Conservation (phyloP, 495 filamentous ascomycete species). For the Podospora sp. region DNA sequence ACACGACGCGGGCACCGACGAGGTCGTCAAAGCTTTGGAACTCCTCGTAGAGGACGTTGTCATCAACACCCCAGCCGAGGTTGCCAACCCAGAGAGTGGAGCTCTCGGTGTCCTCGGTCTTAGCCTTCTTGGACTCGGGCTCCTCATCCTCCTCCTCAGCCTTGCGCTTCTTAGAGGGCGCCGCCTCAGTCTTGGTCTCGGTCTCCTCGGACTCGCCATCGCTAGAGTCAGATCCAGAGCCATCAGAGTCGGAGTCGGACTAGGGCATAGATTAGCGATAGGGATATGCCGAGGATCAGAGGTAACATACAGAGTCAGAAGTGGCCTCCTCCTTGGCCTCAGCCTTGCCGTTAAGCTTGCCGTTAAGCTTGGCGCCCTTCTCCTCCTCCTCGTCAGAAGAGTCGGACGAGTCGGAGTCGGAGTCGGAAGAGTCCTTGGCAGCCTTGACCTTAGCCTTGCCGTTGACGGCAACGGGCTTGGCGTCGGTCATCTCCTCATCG, state of each 20-base stretch:
- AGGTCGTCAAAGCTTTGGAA: constrained; percentile 85
- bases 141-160: constrained; percentile 62
- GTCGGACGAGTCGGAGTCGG: constrained; percentile 34
- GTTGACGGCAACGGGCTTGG: constrained; percentile 44
- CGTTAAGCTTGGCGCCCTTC: constrained; percentile 41
- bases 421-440: constrained; percentile 35
- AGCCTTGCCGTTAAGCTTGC: constrained; percentile 37
- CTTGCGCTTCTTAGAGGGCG: constrained; percentile 54
- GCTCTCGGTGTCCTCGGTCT: constrained; percentile 54
- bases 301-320: constrained; percentile 39
- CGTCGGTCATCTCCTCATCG: constrained; percentile 54
- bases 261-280: constrained; percentile 26
- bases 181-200: constrained; percentile 45
- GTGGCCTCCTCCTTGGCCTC: constrained; percentile 39
- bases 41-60: constrained; percentile 83
- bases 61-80: constrained; percentile 93
- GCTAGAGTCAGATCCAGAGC: constrained; percentile 23
- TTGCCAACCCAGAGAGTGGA: constrained; percentile 85
- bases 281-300: constrained; percentile 24
- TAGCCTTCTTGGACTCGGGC: constrained; percentile 75
- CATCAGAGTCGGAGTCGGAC: constrained; percentile 33
- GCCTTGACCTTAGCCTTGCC: constrained; percentile 40
- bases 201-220: constrained; percentile 51
- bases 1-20: constrained; percentile 74
- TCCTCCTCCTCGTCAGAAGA: constrained; percentile 26